Evolutionary conservation across 2,329 filamentous ascomycete genomes (phyloP), one percentile per base, ranked within the genome.

Genomic region (Lecanicillium sp.): DNA sequence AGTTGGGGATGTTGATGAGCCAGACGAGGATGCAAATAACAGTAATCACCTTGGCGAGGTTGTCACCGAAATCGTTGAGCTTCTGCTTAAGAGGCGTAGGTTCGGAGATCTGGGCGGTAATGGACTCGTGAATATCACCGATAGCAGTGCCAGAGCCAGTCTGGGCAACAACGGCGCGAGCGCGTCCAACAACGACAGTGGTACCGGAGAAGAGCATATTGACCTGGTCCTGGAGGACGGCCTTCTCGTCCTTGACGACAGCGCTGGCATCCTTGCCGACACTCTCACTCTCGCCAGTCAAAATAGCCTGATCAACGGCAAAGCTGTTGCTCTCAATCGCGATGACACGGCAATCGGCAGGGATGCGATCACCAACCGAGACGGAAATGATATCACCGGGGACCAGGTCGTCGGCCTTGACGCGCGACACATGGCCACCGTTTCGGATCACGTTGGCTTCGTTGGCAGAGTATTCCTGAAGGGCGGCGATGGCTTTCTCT

Each of bases 151-250:
- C 87, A 40, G 83, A 78, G 56, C 93, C 93, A 15, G 93, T 98
- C 62, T 95, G 69, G 53, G 90, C 90, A 21, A 98, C 93, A 45
- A 97, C 72, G 36, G 93, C 93, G 58, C 81, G 90, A 43, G 93
- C 94, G 65, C 91, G 88, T 53, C 93, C 93, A 55, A 87, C 95
- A 17, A 96, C 91, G 15, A 98, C 90, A 3, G 93, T 97, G 5
- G 94, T 98, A 60, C 94, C 94, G 1, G 94, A 98, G 71, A 98
- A 98, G 52, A 98, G 78, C 80, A 95, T 96, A 68, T 98, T 98
- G 72, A 86, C 72, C 72, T 97, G 93, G 65, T 98, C 93, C 72
- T 98, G 93, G 71, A 95, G 89, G 57, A 98, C 94, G 37, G 91
- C 90, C 68, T 86, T 84, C 38, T 78, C 72, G 62, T 97, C 93